These are phyloP conservation scores for Pseudevernia furfuracea DNA, from an alignment of 495 filamentous ascomycete genomes.

Conservation along the genomic window DNA sequence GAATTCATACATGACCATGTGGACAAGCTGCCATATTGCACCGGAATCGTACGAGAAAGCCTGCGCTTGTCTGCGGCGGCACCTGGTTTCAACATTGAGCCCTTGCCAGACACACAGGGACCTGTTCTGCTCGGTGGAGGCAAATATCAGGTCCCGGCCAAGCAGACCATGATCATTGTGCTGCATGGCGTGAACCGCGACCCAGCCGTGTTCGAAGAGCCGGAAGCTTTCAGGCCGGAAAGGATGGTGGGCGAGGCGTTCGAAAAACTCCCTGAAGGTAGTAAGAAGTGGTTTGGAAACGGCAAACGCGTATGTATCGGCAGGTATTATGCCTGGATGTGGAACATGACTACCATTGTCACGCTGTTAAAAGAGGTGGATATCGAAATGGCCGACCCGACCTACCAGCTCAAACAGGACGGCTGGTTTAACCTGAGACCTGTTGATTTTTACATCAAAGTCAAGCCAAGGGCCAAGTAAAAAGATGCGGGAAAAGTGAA, in stretches of 20 bases:
- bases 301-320: conserved; percentile 63
- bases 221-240: conserved; percentile 57
- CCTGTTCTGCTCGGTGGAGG: conserved; percentile 49
- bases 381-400: conserved; percentile 38
- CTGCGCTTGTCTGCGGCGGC: conserved; percentile 62
- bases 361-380: conserved; percentile 38
- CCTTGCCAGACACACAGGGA: conserved; percentile 44
- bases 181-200: conserved; percentile 61
- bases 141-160: conserved; percentile 56
- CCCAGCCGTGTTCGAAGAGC: conserved; percentile 58
- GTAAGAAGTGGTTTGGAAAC: conserved; percentile 64
- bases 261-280: conserved; percentile 47
- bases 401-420: conserved; percentile 35
- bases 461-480: conserved; percentile 19
- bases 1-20: conserved; percentile 49
- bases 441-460: conserved; percentile 24
- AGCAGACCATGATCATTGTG: conserved; percentile 55
- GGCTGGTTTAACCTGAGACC: conserved; percentile 28
- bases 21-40: conserved; percentile 54
- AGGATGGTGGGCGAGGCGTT: conserved; percentile 61
- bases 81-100: conserved; percentile 53
- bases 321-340: conserved; percentile 58
- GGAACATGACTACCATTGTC: conserved; percentile 38
- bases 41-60: conserved; percentile 63
- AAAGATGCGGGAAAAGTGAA: too few species aligned